Evolutionary conservation across 495 filamentous ascomycete genomes (phyloP).

Genomic region (Aspergillus saccharolyticus): DNA sequence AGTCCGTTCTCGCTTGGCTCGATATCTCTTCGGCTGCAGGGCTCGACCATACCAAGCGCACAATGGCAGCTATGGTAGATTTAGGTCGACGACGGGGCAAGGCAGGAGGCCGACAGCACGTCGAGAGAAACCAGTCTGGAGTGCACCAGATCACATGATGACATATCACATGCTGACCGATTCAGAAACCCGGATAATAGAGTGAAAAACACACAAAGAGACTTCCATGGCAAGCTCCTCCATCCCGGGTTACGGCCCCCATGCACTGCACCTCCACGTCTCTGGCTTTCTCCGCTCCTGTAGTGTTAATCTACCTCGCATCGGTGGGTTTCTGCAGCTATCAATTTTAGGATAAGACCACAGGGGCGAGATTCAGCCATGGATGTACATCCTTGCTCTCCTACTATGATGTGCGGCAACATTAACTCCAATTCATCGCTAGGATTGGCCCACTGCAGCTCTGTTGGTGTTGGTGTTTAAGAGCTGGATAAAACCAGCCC

Average conservation of each 20-base stretch:
- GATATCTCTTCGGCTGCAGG: not conserved
- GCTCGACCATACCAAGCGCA: not conserved
- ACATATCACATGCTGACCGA: not conserved
- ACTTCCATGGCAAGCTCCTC: too few species aligned
- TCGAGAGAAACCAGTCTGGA: not conserved
- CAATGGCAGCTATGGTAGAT: not conserved
- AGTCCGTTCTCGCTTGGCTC: not conserved
- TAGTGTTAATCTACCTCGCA: not conserved
- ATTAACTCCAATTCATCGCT: not conserved
- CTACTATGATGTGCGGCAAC: not conserved
- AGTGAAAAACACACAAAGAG: not conserved
- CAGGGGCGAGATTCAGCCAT: not conserved
- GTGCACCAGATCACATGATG: not conserved
- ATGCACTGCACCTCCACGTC: not conserved
- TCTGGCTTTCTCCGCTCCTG: not conserved
- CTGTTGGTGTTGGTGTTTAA: not conserved
- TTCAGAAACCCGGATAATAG: not conserved
- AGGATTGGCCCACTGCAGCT: not conserved
- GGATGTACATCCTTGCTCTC: not conserved
- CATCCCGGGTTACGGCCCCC: not conserved
- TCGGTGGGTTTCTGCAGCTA: not conserved
- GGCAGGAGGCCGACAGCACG: not conserved
- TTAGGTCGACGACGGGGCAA: not conserved
- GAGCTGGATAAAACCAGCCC: not conserved
- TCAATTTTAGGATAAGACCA: not conserved